phyloP scores from a whole-genome alignment of 805 yeast species.

The Cyberlindnera mrakii region DNA sequence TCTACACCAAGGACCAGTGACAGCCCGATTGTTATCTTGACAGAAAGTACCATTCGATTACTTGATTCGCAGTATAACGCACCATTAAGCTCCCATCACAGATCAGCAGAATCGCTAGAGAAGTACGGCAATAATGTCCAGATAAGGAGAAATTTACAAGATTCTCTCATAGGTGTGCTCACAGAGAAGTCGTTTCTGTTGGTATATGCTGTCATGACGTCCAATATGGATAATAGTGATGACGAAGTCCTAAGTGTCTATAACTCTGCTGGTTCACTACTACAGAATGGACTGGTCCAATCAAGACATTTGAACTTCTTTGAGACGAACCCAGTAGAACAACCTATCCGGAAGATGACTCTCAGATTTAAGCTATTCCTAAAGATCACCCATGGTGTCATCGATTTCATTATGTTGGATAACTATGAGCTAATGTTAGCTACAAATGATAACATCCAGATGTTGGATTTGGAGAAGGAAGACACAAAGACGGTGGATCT shows the following conservation, averaged over 20 bases:
- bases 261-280: conserved; percentile 11
- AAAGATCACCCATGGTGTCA: conserved; percentile 20
- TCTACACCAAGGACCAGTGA: not conserved
- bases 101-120: conserved; percentile 29
- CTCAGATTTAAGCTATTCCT: conserved; percentile 23
- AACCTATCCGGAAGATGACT: conserved; percentile 17
- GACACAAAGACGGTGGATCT: conserved; percentile 7
- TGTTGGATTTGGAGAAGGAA: conserved; percentile 14
- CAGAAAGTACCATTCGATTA: conserved; percentile 25
- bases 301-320: conserved; percentile 14
- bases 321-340: conserved; percentile 14
- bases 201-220: conserved; percentile 26
- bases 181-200: conserved; percentile 32
- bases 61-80: conserved; percentile 28
- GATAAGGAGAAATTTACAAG: conserved; percentile 24
- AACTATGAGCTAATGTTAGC: conserved; percentile 13
- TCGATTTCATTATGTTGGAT: conserved; percentile 16
- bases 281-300: conserved; percentile 22
- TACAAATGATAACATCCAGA: conserved; percentile 13
- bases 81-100: conserved; percentile 28
- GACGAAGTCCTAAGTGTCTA: conserved; percentile 20
- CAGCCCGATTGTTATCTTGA: conserved; percentile 20
- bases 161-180: conserved; percentile 25
- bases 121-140: conserved; percentile 32
- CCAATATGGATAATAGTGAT: conserved; percentile 4